A percentile compares a stretch with the other conserved stretches of the same genome.
Evolutionary conservation across 495 filamentous ascomycete species (phyloP).

Genomic region (Aspergillus funiculosus): DNA sequence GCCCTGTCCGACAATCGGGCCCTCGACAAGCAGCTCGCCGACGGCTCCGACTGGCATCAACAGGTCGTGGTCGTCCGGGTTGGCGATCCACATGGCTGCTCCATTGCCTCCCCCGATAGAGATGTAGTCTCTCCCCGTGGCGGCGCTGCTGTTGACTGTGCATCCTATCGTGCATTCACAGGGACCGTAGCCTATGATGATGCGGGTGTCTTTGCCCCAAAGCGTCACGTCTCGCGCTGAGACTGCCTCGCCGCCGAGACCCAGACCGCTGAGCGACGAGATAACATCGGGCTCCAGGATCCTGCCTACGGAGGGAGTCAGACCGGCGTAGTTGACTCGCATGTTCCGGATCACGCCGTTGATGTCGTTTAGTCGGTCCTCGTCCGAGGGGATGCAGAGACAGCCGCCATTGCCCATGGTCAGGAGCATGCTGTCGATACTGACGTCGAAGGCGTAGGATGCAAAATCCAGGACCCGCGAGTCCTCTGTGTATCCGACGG

Average conservation of each 20-base stretch:
- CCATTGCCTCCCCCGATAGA: slow-evolving; percentile 37
- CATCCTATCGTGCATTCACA: slow-evolving; percentile 46
- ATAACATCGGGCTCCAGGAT: slow-evolving; percentile 40
- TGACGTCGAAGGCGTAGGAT: slow-evolving; percentile 46
- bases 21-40: slow-evolving; percentile 52
- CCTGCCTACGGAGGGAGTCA: slow-evolving; percentile 49
- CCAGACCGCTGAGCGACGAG: slow-evolving; percentile 40
- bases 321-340: slow-evolving; percentile 38
- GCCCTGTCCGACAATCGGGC: slow-evolving; percentile 46
- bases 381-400: slow-evolving; percentile 47
- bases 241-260: slow-evolving; percentile 48
- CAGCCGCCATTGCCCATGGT: slow-evolving; percentile 43
- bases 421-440: slow-evolving; percentile 41
- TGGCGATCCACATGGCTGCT: slow-evolving; percentile 42
- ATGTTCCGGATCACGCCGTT: slow-evolving; percentile 41
- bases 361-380: slow-evolving; percentile 46
- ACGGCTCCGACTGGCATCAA: slow-evolving; percentile 47
- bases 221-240: slow-evolving; percentile 33
- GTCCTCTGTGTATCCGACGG: slow-evolving; percentile 31
- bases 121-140: slow-evolving; percentile 35
- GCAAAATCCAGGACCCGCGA: slow-evolving; percentile 42
- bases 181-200: slow-evolving; percentile 49
- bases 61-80: slow-evolving; percentile 39
- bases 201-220: slow-evolving; percentile 36
- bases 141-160: slow-evolving; percentile 40